phyloP scores from a whole-genome alignment of 2,329 filamentous ascomycete species.

The Mycosphaerella sp. region DNA sequence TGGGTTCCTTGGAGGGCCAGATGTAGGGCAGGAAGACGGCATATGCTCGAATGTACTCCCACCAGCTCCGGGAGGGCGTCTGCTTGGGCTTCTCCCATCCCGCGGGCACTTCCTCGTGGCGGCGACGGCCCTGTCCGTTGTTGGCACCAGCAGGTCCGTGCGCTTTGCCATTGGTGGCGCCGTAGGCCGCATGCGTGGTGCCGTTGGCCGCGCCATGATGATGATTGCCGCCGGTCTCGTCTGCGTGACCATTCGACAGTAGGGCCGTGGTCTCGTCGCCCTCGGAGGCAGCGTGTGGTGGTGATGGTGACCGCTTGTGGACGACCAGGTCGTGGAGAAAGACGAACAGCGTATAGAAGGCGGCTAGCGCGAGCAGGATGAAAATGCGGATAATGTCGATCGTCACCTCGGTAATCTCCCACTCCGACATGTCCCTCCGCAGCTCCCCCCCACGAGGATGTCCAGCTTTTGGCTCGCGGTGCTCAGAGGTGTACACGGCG shows the following conservation, averaged over 20 bases:
- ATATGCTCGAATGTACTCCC: slow-evolving; percentile 90
- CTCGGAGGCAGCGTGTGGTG: slow-evolving; percentile 33
- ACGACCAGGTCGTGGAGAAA: slow-evolving; percentile 32
- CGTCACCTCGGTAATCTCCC: slow-evolving; percentile 60
- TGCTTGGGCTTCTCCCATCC: slow-evolving; percentile 87
- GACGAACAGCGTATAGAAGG: slow-evolving; percentile 54
- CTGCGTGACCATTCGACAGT: slow-evolving; percentile 44
- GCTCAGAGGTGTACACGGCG: slow-evolving; percentile 59
- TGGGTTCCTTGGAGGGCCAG: slow-evolving; percentile 77
- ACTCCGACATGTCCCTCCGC: slow-evolving; percentile 43
- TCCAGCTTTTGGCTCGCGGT: slow-evolving; percentile 56
- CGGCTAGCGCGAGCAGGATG: slow-evolving; percentile 53
- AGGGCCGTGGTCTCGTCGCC: slow-evolving; percentile 58
- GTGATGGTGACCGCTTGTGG: slow-evolving; percentile 36
- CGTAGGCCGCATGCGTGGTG: slow-evolving; percentile 34
- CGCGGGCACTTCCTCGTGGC: slow-evolving; percentile 43
- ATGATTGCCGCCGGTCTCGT: no score
- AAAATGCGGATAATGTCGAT: slow-evolving; percentile 64
- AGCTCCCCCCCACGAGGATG: slow-evolving; percentile 35
- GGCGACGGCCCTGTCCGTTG: slow-evolving; percentile 16
- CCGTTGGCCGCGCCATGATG: slow-evolving; percentile 37
- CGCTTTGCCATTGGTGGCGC: slow-evolving; percentile 36
- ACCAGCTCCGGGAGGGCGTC: slow-evolving; percentile 84
- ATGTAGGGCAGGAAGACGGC: slow-evolving; percentile 92
- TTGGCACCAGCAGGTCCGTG: slow-evolving; percentile 39